phyloP scores from a whole-genome alignment of 2,329 filamentous ascomycete genomes.

The Colletotrichum gloeosporioides region DNA sequence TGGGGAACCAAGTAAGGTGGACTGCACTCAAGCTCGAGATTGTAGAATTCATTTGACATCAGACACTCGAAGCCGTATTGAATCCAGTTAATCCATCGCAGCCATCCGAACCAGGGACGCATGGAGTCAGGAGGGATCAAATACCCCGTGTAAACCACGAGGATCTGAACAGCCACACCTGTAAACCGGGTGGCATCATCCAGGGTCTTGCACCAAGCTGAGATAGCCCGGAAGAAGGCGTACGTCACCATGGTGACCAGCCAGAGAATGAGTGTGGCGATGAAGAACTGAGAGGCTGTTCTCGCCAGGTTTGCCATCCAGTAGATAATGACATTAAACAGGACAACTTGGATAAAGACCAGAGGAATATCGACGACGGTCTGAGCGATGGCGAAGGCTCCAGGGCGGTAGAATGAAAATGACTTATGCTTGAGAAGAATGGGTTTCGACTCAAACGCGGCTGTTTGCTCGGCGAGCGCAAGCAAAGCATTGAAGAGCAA shows the following conservation, averaged over 20 bases:
- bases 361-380: conserved; percentile 53
- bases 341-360: conserved; percentile 59
- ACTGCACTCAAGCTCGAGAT: conserved; percentile 58
- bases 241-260: conserved; percentile 60
- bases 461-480: conserved; percentile 64
- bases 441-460: conserved; percentile 66
- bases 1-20: conserved; percentile 60
- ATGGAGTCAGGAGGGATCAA: conserved; percentile 56
- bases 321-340: conserved; percentile 67
- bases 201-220: conserved; percentile 52
- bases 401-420: conserved; percentile 71
- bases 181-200: conserved; percentile 44
- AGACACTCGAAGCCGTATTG: conserved; percentile 72
- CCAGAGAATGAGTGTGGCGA: conserved; percentile 60
- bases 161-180: conserved; percentile 30
- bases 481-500: conserved; percentile 68
- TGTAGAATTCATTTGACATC: conserved; percentile 67
- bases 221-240: conserved; percentile 55
- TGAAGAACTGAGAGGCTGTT: conserved; percentile 67
- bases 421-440: conserved; percentile 75
- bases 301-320: conserved; percentile 62
- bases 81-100: conserved; percentile 58
- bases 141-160: conserved; percentile 42
- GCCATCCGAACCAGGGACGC: conserved; percentile 55
- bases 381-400: conserved; percentile 55